Evolutionary conservation across 164 flowering plant genomes (phyloP), one percentile per base, ranked within the genome.

Genomic region (Litsea cubeba): DNA sequence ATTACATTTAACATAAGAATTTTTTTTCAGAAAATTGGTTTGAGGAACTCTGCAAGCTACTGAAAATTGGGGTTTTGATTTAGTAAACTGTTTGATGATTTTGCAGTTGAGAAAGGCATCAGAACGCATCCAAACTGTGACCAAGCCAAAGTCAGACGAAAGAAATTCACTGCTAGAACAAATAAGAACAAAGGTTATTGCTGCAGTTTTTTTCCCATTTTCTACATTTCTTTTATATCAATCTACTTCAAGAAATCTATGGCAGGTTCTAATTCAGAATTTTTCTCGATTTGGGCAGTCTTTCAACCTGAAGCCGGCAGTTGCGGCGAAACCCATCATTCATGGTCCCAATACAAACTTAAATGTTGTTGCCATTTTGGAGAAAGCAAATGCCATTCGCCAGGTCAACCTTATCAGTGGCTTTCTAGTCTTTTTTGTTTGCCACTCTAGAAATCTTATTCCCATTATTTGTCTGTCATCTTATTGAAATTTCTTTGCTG

Each of bases 311-410:
- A 94, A 86, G 82, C 98, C 97, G 24, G 86, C 97, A 4, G 79
- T 63, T 23, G 72, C 72, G 49, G 70, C 85, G 51, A 86, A 92
- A 81, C 96, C 97, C 54, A 88, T 77, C 81, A 82, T 91, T 78
- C 95, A 84, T 68, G 97, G 90, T 75, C 98, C 97, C 58, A 80
- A 74, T 74, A 92, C 95, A 50, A 96, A 96, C 83, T 84, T 96
- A 75, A 94, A 78, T 75, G 94, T 96, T 79, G 91, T 88, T 76
- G 99, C 99, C 69, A 96, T 96, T 78, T 85, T 96, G 86, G 97
- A 96, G 90, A 96, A 91, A 79, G 99, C 99, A 77, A 92, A 90
- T 76, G 85, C 92, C 1, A 96, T 96, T 77, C 97, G 99, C 82
- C 97, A 90, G 98, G 98, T 90, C 63, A 30, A 11, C 70, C 14